Evolutionary conservation across 2,329 filamentous ascomycete genomes (phyloP).

Genomic region (Conoideocrella luteorostrata): DNA sequence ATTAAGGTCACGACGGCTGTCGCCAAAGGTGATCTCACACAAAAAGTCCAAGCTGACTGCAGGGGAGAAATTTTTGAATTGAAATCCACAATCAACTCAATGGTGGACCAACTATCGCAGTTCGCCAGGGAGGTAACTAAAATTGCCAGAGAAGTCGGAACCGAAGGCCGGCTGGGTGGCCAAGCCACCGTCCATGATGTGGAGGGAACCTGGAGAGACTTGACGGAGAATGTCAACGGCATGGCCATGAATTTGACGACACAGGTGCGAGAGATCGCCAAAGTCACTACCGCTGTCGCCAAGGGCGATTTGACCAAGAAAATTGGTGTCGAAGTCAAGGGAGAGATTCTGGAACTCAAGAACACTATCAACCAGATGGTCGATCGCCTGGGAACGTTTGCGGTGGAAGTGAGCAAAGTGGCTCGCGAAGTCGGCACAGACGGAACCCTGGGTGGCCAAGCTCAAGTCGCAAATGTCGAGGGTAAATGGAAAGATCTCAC

Average conservation of each 20-base stretch:
- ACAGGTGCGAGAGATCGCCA: constrained; percentile 94
- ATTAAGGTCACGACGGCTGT: constrained; percentile 71
- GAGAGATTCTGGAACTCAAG: constrained; percentile 92
- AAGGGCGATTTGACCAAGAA: constrained; percentile 93
- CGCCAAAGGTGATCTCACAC: constrained; percentile 82
- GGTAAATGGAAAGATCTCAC: constrained; percentile 98
- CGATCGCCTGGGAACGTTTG: constrained; percentile 90
- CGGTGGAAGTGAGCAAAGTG: constrained; percentile 92
- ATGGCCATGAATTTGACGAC: constrained; percentile 99
- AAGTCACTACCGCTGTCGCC: constrained; percentile 91
- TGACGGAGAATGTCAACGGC: constrained; percentile 93
- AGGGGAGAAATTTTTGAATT: constrained; percentile 89
- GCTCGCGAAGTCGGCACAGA: constrained; percentile 95
- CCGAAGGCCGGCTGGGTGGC: constrained; percentile 86
- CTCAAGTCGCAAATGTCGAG: constrained; percentile 88
- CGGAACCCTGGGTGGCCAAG: constrained; percentile 87
- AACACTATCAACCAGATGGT: constrained; percentile 99
- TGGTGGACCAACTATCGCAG: constrained; percentile 96
- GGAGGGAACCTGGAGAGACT: constrained; percentile 92
- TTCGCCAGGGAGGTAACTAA: constrained; percentile 97
- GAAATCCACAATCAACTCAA: constrained; percentile 98
- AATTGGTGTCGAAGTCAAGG: constrained; percentile 87
- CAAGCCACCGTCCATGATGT: constrained; percentile 96
- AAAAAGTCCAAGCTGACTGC: constrained; percentile 91
- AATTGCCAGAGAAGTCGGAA: constrained; percentile 92